Evolutionary conservation across 108 stramenopile genomes (phyloP).

Genomic region (Pseudonitzschia pungens): DNA sequence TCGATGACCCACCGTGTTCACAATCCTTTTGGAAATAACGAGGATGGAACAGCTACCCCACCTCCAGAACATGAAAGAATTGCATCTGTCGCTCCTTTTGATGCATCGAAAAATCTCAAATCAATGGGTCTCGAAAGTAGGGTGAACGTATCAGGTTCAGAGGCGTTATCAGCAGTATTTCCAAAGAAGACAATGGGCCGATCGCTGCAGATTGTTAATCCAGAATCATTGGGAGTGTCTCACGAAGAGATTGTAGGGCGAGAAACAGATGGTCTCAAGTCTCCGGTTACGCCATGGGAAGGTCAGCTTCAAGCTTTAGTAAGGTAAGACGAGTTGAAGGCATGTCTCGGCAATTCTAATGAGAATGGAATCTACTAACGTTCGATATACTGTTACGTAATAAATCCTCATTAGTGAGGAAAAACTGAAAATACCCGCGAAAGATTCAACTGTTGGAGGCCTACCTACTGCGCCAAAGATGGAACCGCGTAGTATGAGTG

Average conservation of each 20-base stretch:
- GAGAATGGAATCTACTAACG: background rate
- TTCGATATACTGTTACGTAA: background rate
- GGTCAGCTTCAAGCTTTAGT: slow-evolving; percentile 77
- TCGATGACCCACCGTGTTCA: background rate
- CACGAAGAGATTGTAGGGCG: slow-evolving; percentile 23
- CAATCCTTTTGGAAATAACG: slow-evolving; percentile 2
- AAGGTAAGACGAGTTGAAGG: slow-evolving; percentile 37
- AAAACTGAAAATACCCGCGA: slow-evolving; percentile 26
- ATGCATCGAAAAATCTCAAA: background rate
- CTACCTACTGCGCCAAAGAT: slow-evolving; percentile 23
- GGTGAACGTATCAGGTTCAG: background rate
- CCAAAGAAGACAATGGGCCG: slow-evolving; percentile 36
- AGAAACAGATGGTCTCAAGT: slow-evolving; percentile 47
- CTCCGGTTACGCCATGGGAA: slow-evolving; percentile 87
- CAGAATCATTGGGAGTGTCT: slow-evolving; percentile 62
- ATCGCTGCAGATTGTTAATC: slow-evolving; percentile 86
- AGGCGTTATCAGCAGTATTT: background rate
- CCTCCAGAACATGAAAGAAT: slow-evolving; percentile 24
- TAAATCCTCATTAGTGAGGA: slow-evolving; percentile 20
- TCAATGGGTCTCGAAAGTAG: background rate
- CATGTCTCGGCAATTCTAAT: background rate
- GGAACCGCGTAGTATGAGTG: background rate
- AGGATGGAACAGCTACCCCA: slow-evolving; percentile 41
- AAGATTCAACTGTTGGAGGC: background rate
- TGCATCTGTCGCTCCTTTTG: background rate